Evolutionary conservation across 345 rosid genomes (phyloP), one percentile per base, ranked within the genome.

Genomic region (Rhizophora mangle): DNA sequence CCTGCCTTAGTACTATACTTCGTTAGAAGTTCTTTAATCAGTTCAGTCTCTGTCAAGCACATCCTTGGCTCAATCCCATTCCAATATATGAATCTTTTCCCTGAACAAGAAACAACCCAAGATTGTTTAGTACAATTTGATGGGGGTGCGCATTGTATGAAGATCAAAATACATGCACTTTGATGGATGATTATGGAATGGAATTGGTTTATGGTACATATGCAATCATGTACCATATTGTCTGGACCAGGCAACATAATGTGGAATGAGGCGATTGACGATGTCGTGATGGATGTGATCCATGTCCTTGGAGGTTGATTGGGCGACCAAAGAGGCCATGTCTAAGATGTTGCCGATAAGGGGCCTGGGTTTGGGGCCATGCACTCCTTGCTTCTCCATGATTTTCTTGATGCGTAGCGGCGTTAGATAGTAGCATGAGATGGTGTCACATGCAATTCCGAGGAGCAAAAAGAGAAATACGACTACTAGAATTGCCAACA

Each of bases 51-150:
- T 1, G 86, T 82, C 39, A 95, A 52, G 61, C 97, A 90, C 81
- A 95, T 81, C 77, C 99, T 72, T 0, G 99, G 99, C 78, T 95
- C 99, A 0, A 83, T 76, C 66, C 99, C 99, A 43, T 87, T 84
- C 98, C 99, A 95, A n/a, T 81, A 84, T 37, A 95, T 76, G 47
- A 95, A 95, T 67, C 97, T 82, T 72, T 90, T 90, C 78, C 99
- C 99, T 94, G 66, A 31, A 67, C 31, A 21, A 55, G 54, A 57
- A 21, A 6, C 5, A n/a, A 43, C 49, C 49, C 49, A 43, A 43
- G 49, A 43, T 13, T 43, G 18, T 43, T 43, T 3, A 43, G 49
- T 43, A 11, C 16, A 43, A 43, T 43, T 43, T 43, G 16, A 15
- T 43, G 16, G 49, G 49, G 49, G 10, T 34, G 8, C 8, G 37